A percentile compares a stretch with the other conserved stretches of the same genome.
Evolutionary conservation across 2,329 filamentous ascomycete species (phyloP).

Genomic region (Colletotrichum noveboracense): DNA sequence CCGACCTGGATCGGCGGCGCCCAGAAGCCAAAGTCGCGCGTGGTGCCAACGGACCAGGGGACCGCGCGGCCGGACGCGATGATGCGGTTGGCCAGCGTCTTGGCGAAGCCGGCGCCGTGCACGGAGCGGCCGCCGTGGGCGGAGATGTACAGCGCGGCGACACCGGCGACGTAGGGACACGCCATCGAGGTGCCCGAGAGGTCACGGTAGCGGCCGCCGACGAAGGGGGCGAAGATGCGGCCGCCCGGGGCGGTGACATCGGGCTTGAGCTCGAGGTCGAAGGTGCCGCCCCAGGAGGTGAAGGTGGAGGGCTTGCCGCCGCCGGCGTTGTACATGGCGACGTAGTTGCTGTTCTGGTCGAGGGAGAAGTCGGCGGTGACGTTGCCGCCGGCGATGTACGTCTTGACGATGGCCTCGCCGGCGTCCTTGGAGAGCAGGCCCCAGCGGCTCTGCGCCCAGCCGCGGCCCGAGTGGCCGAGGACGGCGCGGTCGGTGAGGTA

Average conservation of each 20-base stretch:
- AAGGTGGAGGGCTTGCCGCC: constrained; percentile 50
- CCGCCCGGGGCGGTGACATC: constrained; percentile 55
- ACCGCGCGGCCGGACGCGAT: constrained; percentile 15
- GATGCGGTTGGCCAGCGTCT: constrained; percentile 19
- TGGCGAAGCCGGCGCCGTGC: constrained; percentile 28
- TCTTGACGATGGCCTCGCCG: constrained; percentile 35
- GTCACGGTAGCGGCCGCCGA: constrained; percentile 47
- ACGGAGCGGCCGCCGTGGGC: constrained; percentile 44
- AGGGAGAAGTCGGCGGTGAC: constrained; percentile 33
- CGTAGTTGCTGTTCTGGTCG: constrained; percentile 2
- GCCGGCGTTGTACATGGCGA: constrained; percentile 22
- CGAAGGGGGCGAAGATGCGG: constrained; percentile 54
- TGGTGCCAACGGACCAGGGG: constrained; percentile 10
- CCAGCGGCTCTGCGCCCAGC: constrained; percentile 15
- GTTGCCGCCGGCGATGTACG: constrained; percentile 30
- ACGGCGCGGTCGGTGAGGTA: constrained; percentile 33
- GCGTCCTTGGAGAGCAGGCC: constrained; percentile 21
- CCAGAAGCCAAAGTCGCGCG: constrained; percentile 26
- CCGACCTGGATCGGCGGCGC: constrained; percentile 44
- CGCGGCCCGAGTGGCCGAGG: background rate
- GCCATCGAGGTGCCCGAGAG: constrained; percentile 63
- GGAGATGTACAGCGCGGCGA: constrained; percentile 50
- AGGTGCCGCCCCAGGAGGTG: constrained; percentile 42
- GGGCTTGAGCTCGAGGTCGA: constrained; percentile 56
- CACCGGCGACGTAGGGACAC: constrained; percentile 56